Percentiles rank a stretch among this genome's conserved stretches.
phyloP scores from a whole-genome alignment of 2,329 filamentous ascomycete genomes.

The Celoporthe dispersa region DNA sequence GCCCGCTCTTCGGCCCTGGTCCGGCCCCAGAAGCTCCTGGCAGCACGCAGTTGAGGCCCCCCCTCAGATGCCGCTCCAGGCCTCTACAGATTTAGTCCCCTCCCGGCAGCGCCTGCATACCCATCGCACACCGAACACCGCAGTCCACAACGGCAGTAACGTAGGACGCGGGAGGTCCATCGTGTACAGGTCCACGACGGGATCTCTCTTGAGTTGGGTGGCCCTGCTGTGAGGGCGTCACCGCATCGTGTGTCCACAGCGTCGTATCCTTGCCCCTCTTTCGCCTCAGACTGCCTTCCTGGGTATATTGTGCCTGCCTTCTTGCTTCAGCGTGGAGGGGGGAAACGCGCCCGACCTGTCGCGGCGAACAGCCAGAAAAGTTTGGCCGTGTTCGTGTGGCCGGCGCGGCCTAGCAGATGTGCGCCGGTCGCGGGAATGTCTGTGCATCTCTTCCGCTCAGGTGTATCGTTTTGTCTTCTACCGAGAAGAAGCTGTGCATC shows the following conservation, averaged over 20 bases:
- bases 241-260: not conserved
- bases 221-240: not conserved
- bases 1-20: not conserved
- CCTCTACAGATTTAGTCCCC: not conserved
- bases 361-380: not conserved
- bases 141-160: conserved; percentile 3
- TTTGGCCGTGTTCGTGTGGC: not conserved
- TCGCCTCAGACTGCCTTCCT: not conserved
- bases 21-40: not conserved
- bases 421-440: not conserved
- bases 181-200: not conserved
- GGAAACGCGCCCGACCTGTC: not conserved
- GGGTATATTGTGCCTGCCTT: not conserved
- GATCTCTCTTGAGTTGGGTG: not conserved
- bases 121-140: not conserved
- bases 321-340: not conserved
- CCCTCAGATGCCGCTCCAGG: not conserved
- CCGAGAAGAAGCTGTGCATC: not conserved
- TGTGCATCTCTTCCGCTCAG: not conserved
- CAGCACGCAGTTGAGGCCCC: not conserved
- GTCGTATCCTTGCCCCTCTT: not conserved
- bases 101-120: too few species aligned
- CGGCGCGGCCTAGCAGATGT: not conserved
- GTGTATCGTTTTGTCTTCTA: not conserved
- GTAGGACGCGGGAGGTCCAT: conserved; percentile 6